Percentiles rank a stretch among this genome's conserved stretches.
Conservation (phyloP, 768 basidiomycete genomes). For the Hebeloma cylindrosporum region DNA sequence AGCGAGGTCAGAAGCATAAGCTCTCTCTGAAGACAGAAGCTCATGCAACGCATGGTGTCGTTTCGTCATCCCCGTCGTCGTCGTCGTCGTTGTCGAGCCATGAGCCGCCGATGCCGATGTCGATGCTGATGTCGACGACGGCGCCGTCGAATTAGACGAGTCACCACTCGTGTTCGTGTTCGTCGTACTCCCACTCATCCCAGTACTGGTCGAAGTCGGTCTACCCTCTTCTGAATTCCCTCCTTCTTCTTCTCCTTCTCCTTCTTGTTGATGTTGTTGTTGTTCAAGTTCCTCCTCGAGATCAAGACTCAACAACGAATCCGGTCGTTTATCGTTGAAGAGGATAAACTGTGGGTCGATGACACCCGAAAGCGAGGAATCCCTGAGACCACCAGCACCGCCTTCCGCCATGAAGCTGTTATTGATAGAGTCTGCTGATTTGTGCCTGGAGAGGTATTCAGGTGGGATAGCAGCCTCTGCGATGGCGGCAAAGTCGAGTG, state of each 20-base stretch:
- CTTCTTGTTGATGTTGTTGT: not conserved
- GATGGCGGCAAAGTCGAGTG: constrained; percentile 27
- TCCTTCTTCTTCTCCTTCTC: not conserved
- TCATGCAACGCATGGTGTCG: constrained; percentile 78
- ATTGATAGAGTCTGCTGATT: constrained; percentile 19
- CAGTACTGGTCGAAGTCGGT: not conserved
- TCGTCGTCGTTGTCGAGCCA: constrained; percentile 3
- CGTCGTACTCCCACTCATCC: not conserved
- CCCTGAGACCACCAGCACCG: no score
- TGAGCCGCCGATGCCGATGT: not conserved
- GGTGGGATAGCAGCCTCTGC: constrained; percentile 16
- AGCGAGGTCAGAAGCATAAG: constrained; percentile 82
- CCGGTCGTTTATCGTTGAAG: constrained; percentile 25
- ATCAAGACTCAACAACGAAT: constrained; percentile 27
- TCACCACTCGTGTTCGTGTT: not conserved
- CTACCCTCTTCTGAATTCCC: no score
- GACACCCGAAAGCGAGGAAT: constrained; percentile 24
- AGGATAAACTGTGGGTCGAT: constrained; percentile 22
- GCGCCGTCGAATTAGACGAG: not conserved
- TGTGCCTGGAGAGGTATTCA: constrained; percentile 1
- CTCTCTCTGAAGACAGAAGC: constrained; percentile 74
- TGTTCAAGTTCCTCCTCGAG: constrained; percentile 20
- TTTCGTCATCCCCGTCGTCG: constrained; percentile 52
- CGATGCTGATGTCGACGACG: no score
- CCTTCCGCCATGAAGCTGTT: no score